A percentile compares a stretch with the other conserved stretches of the same genome.
These are phyloP conservation scores for Furculomyces boomerangus DNA, from an alignment of 371 early-diverging fungal species.

Conservation along the genomic window DNA sequence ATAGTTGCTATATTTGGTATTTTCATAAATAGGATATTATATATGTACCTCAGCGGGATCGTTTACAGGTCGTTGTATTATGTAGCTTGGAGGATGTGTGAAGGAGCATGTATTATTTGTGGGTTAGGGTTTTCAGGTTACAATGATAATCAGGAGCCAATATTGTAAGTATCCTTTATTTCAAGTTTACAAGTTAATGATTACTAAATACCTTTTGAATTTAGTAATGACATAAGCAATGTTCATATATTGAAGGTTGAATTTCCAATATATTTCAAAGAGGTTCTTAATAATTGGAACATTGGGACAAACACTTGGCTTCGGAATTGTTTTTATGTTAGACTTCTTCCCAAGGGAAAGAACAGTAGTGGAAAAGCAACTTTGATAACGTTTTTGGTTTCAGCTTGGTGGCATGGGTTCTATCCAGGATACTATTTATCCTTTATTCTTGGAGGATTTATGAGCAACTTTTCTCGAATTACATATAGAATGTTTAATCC, in stretches of 20 bases:
- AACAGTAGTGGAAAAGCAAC: slow-evolving; percentile 34
- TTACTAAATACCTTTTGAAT: background rate
- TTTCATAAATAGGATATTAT: slow-evolving; percentile 3
- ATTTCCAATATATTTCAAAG: slow-evolving; percentile 45
- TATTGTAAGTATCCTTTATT: background rate
- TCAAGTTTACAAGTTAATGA: background rate
- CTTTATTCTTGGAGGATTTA: background rate
- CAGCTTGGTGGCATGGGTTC: slow-evolving; percentile 92
- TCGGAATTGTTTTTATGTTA: slow-evolving; percentile 50
- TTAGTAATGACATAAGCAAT: slow-evolving; percentile 42
- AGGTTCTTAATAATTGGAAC: slow-evolving; percentile 68
- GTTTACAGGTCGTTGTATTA: slow-evolving; percentile 66
- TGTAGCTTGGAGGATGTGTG: slow-evolving; percentile 66
- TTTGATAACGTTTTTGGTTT: slow-evolving; percentile 50
- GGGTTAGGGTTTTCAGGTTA: slow-evolving; percentile 73
- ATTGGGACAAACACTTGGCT: slow-evolving; percentile 77
- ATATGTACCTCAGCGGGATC: slow-evolving; percentile 38
- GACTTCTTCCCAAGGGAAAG: slow-evolving; percentile 34
- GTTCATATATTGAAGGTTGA: slow-evolving; percentile 51
- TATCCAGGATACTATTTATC: slow-evolving; percentile 66
- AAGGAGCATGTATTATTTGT: slow-evolving; percentile 64
- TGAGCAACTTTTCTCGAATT: background rate
- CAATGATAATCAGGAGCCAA: slow-evolving; percentile 17
- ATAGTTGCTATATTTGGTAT: too few species aligned
- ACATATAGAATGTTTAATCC: background rate